Evolutionary conservation across 495 filamentous ascomycete species (phyloP).

Genomic region (Bacidia gigantensis): DNA sequence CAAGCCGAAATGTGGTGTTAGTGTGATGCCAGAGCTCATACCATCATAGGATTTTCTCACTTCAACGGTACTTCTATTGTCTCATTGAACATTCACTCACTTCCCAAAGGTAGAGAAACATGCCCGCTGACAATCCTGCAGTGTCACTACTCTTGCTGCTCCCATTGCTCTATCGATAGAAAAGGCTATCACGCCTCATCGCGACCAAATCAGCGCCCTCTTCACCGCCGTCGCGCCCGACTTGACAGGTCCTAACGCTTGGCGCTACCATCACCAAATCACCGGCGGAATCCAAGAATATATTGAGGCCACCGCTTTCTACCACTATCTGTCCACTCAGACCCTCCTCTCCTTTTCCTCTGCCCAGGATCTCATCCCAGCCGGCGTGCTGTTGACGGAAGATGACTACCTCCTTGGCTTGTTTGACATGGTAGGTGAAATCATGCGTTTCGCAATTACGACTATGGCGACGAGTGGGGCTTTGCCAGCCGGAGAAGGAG

Average conservation of each 20-base stretch:
- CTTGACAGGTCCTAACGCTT: constrained; percentile 60
- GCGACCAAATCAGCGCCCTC: constrained; percentile 51
- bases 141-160: constrained; percentile 48
- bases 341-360: constrained; percentile 53
- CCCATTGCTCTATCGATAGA: constrained; percentile 51
- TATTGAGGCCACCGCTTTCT: constrained; percentile 75
- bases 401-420: constrained; percentile 86
- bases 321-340: constrained; percentile 72
- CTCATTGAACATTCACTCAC: neutral
- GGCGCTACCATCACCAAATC: constrained; percentile 68
- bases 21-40: constrained; percentile 2
- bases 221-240: constrained; percentile 57
- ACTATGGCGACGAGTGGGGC: constrained; percentile 51
- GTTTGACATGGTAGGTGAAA: constrained; percentile 83
- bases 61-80: constrained; percentile 55
- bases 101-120: neutral
- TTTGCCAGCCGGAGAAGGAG: constrained; percentile 26
- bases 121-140: constrained; percentile 19
- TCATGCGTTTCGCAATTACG: constrained; percentile 92
- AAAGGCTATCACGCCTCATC: constrained; percentile 48
- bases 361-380: constrained; percentile 37
- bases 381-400: constrained; percentile 47
- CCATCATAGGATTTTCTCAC: constrained; percentile 64
- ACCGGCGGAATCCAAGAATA: constrained; percentile 75
- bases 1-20: constrained; percentile 2